Percentiles rank a stretch among this genome's conserved stretches.
Evolutionary conservation across 2,329 filamentous ascomycete species (phyloP).

Genomic region (Hypoxylon sp.): DNA sequence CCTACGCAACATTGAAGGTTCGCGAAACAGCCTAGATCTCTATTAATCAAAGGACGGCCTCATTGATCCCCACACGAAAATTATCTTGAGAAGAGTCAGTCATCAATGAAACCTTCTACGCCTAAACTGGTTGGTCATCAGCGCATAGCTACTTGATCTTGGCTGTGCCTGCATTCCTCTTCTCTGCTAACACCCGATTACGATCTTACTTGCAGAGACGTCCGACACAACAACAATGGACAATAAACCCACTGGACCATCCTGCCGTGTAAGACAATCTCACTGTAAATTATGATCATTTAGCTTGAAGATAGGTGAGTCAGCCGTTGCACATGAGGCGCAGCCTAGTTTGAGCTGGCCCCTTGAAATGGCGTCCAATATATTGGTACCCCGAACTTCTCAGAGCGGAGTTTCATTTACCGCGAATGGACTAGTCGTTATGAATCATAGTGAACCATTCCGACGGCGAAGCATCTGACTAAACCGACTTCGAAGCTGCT

Average conservation of each 20-base stretch:
- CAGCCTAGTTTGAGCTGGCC: not conserved
- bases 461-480: not conserved
- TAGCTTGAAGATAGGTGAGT: not conserved
- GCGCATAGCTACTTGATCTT: not conserved
- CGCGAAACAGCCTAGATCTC: too few species aligned
- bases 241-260: not conserved
- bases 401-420: not conserved
- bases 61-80: too few species aligned
- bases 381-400: too few species aligned
- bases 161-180: not conserved
- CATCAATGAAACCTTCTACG: too few species aligned
- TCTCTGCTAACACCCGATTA: not conserved
- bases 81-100: too few species aligned
- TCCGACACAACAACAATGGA: not conserved
- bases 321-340: not conserved
- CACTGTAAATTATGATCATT: not conserved
- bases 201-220: not conserved
- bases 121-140: too few species aligned
- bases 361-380: too few species aligned
- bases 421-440: not conserved
- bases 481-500: not conserved
- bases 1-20: too few species aligned
- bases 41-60: too few species aligned
- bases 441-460: conserved; percentile 1
- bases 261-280: not conserved